Base-by-base conservation (phyloP, 2,329 filamentous ascomycete species). In the Botrytis medusae region DNA sequence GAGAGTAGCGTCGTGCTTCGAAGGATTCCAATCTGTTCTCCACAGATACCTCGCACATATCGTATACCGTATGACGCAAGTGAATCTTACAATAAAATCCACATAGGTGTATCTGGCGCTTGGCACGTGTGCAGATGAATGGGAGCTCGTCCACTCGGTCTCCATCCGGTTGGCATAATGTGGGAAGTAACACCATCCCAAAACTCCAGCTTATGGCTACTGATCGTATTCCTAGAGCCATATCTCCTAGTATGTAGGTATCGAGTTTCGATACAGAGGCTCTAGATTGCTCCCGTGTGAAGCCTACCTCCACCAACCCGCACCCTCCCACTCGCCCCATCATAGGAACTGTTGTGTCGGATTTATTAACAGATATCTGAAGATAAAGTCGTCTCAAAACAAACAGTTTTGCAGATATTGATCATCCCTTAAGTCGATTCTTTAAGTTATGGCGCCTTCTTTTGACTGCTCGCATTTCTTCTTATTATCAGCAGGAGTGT, bases 111-210 rank as follows among this genome's bases (percentile, higher is more conserved):
- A n/a, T 57, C n/a, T 68, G n/a, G 65, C n/a, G 37, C 54, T 42
- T 69, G 34, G 65, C 65, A 69, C 65, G 65, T 69, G 65, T 69
- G n/a, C 34, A 57, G 12, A 57, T 10, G 48, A 25, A 69, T 59
- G 48, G 57, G 42, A 32, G 25, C 25, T 37, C 18, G 16, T 42
- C 48, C 6, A 57, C 48, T 68, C n/a, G 65, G 48, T 57, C 40
- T 54, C 37, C 34, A 51, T 42, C 37, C 48, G 51, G 37, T 57
- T 69, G 46, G 29, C n/a, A 69, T 69, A 18, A 69, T 69, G 65
- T 68, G 65, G 65, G 48, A 57, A 57, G 65, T 57, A 42, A 69
- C 48, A 69, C 65, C 37, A 69, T 69, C 18, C 20, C n/a, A 69
- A 22, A 42, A 44, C 54, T 57, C 40, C 40, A 64, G 5, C 18